Evolutionary conservation across 2,329 filamentous ascomycete genomes (phyloP).

Genomic region (Cyphellophora attinorum): DNA sequence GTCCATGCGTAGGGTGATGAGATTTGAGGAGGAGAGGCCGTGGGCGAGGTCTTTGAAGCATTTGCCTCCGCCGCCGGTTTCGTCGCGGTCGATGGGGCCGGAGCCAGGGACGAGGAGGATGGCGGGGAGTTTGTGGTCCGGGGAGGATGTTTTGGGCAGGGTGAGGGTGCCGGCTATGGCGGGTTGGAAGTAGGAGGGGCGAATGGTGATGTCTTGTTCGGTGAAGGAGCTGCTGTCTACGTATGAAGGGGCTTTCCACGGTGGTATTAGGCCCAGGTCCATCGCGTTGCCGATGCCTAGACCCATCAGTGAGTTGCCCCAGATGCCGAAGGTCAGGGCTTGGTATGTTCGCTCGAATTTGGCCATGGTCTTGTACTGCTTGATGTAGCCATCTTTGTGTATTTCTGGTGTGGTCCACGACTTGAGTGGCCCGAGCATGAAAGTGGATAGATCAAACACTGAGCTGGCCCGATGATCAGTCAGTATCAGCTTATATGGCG

Average conservation of each 20-base stretch:
- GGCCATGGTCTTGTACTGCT: neutral
- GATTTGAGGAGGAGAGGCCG: neutral
- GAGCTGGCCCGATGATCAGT: neutral
- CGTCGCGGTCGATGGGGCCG: neutral
- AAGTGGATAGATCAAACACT: neutral
- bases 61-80: neutral
- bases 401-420: neutral
- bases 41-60: neutral
- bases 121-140: neutral
- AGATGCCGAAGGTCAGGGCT: neutral
- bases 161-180: neutral
- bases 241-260: neutral
- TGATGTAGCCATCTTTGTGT: neutral
- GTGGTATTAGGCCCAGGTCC: neutral
- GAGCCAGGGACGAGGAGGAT: neutral
- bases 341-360: neutral
- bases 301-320: neutral
- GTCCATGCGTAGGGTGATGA: conserved; percentile 1
- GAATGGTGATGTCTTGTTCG: neutral
- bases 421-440: neutral
- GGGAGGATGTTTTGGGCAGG: neutral
- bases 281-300: neutral
- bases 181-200: neutral
- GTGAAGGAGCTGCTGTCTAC: neutral
- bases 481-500: neutral